Percentiles rank a stretch among this genome's conserved stretches.
These are phyloP conservation scores for Juncus effusus DNA, from an alignment of 176 grass and related monocot genomes.

Conservation along the genomic window DNA sequence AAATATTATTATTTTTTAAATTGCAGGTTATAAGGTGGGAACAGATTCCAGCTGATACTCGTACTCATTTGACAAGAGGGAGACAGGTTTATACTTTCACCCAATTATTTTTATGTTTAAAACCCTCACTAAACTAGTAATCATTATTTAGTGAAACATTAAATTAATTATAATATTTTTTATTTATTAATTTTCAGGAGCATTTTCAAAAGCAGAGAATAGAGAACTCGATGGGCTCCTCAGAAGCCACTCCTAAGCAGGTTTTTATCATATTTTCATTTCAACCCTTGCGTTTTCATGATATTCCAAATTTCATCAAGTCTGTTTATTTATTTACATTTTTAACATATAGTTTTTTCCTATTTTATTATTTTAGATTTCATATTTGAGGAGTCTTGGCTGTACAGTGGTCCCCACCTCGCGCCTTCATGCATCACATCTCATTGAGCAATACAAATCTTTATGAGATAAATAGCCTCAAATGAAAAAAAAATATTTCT, in stretches of 20 bases:
- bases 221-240: slow-evolving; percentile 90
- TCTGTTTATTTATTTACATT: background rate
- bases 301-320: background rate
- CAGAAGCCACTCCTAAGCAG: slow-evolving; percentile 85
- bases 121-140: background rate
- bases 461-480: slow-evolving; percentile 39
- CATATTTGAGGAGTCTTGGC: slow-evolving; percentile 76
- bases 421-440: slow-evolving; percentile 77
- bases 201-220: slow-evolving; percentile 98
- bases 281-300: slow-evolving; percentile 7
- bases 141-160: background rate
- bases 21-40: slow-evolving; percentile 94
- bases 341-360: background rate
- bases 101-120: background rate
- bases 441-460: slow-evolving; percentile 94
- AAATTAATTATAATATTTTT: slow-evolving; percentile 3
- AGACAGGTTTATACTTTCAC: slow-evolving; percentile 53
- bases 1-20: background rate
- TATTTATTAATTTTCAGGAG: slow-evolving; percentile 57
- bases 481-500: background rate
- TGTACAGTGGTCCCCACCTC: slow-evolving; percentile 72
- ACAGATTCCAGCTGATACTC: slow-evolving; percentile 74
- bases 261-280: slow-evolving; percentile 5
- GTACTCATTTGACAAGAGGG: slow-evolving; percentile 75
- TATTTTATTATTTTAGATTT: slow-evolving; percentile 48